These are phyloP conservation scores for Solanum boliviense DNA, from an alignment of 257 asterid genomes.

Conservation along the genomic window DNA sequence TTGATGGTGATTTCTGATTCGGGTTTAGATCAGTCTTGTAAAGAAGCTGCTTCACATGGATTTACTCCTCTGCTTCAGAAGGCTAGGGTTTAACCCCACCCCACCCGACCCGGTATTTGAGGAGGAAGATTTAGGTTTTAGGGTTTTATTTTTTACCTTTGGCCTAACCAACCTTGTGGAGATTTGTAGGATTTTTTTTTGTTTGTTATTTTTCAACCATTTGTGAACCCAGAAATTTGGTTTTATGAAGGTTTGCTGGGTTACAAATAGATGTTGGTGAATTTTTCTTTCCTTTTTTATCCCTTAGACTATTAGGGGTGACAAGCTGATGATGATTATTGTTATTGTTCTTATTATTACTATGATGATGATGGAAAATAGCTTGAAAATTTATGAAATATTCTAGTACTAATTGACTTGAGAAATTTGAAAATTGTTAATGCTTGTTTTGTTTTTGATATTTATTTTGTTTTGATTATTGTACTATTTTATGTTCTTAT, in stretches of 20 bases:
- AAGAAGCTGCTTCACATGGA: slow-evolving; percentile 20
- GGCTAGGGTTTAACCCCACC: slow-evolving; percentile 26
- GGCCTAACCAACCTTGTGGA: neutral
- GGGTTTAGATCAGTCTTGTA: slow-evolving; percentile 24
- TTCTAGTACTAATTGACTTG: neutral
- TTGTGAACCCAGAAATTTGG: slow-evolving; percentile 5
- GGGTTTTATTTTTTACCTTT: neutral
- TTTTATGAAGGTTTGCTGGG: slow-evolving; percentile 3
- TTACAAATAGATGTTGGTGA: neutral
- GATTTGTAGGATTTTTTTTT: neutral
- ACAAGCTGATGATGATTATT: neutral
- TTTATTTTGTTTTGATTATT: neutral
- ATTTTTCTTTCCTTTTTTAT: neutral
- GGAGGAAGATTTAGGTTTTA: neutral
- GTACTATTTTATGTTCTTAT: too few species aligned
- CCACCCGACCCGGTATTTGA: neutral
- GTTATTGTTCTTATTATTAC: neutral
- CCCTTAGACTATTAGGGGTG: neutral
- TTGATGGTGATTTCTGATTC: slow-evolving; percentile 12
- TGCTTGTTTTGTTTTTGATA: neutral
- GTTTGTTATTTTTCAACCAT: neutral
- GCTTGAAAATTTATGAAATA: neutral
- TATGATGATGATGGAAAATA: neutral
- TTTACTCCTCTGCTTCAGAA: slow-evolving; percentile 37
- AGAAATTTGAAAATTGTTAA: neutral